Evolutionary conservation across 2,329 filamentous ascomycete species (phyloP), one percentile per base, ranked within the genome.

Genomic region (Capronia americana): DNA sequence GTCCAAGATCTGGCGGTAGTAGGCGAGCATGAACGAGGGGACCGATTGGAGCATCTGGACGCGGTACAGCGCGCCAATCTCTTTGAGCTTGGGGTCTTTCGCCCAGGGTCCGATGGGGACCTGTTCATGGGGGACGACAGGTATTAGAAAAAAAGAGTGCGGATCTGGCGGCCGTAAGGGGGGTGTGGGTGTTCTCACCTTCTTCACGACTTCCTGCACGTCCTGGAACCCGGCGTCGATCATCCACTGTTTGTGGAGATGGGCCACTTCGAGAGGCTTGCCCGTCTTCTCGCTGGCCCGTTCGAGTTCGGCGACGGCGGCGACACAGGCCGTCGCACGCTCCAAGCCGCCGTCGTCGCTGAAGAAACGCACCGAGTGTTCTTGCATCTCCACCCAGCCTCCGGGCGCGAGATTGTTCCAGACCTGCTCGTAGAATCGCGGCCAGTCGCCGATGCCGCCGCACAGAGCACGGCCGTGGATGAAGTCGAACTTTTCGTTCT

Each of bases 391-490:
- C 30, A 71, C 63, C 66, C 73, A 77, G 7, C 74, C 76, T 2
- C 75, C 75, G 1, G 75, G 75, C 55, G 70, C 65, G 28, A 77
- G 67, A 53, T 74, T 69, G 7, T 71, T 64, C 44, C 63, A 74
- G 1, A 63, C 71, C 54, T 74, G 71, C 38, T 34, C 23, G 53
- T 71, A 73, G 14, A 75, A 69, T 6, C 48, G 56, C 20, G 64
- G 32, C 73, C 69, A 73, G 54, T 72, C 61, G 46, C 60, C 64
- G 63, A 77, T 72, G 48, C 71, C 69, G 53, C 75, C 67, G 62
- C 62, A 57, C 61, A 77, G 66, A 58, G 70, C 70, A 23, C 76
- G 74, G n/a, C 63, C 67, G 65, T 77, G 76, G 56, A 78, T 74
- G 46, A 74, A 73, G 59, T 78, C 76, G 46, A 69, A 67, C 23